Conservation (phyloP, 2,329 filamentous ascomycete species). For the Thelonectria rubi region DNA sequence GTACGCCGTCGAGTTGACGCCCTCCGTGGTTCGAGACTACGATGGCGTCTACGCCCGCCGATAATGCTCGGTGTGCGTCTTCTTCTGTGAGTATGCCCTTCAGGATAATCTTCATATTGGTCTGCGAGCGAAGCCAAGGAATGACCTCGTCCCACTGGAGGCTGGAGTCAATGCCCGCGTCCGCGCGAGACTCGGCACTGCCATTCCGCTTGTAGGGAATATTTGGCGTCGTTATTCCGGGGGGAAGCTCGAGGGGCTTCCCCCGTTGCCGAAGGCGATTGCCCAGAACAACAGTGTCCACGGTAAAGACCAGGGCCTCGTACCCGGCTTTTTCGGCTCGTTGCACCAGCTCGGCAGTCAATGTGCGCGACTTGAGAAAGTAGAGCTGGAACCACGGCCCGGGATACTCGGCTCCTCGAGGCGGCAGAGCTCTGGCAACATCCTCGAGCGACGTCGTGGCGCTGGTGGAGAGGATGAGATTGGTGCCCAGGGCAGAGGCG, state of each 20-base stretch:
- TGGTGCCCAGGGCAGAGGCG: conserved; percentile 33
- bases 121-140: conserved; percentile 34
- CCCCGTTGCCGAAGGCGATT: conserved; percentile 44
- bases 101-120: conserved; percentile 39
- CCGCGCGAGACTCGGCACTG: background rate
- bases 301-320: conserved; percentile 43
- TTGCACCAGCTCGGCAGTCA: conserved; percentile 37
- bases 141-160: conserved; percentile 38
- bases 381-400: conserved; percentile 35
- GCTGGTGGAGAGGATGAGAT: conserved; percentile 42
- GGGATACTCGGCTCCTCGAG: conserved; percentile 24
- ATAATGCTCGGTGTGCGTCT: conserved; percentile 3
- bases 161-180: conserved; percentile 22
- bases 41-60: conserved; percentile 11
- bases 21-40: conserved; percentile 21
- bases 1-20: conserved; percentile 1
- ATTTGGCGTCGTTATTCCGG: conserved; percentile 38
- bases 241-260: conserved; percentile 35
- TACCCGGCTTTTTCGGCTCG: conserved; percentile 42
- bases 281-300: conserved; percentile 44
- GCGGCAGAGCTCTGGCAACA: conserved; percentile 31
- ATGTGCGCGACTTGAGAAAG: conserved; percentile 17
- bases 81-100: conserved; percentile 20
- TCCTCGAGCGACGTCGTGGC: conserved; percentile 43
- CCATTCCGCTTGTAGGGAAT: background rate